Evolutionary conservation across 306 rosid species (phyloP).

Genomic region (Benincasa hispida): DNA sequence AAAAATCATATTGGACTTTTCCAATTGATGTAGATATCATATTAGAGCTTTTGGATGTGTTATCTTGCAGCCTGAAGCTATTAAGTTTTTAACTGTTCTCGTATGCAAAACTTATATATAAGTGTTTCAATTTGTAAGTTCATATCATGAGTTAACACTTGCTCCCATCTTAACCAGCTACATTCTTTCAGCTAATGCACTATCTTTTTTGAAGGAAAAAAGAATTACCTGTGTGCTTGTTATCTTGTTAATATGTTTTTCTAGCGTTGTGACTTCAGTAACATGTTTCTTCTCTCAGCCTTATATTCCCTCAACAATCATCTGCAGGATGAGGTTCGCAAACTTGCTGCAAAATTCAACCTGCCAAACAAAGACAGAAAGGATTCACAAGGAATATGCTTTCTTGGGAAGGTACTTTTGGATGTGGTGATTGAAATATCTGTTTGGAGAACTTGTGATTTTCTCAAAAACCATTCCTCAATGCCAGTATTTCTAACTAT

Average conservation of each 20-base stretch:
- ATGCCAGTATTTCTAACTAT: neutral
- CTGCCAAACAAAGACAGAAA: constrained; percentile 82
- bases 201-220: neutral
- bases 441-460: neutral
- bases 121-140: neutral
- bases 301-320: constrained; percentile 3
- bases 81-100: neutral
- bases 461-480: neutral
- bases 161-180: neutral
- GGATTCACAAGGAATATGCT: constrained; percentile 99
- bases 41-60: neutral
- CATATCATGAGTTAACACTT: neutral
- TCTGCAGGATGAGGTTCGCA: constrained; percentile 79
- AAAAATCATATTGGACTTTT: neutral
- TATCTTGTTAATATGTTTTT: neutral
- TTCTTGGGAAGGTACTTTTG: constrained; percentile 73
- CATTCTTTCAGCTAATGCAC: neutral
- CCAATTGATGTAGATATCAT: neutral
- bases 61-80: neutral
- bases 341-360: constrained; percentile 67
- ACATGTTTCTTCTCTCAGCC: neutral
- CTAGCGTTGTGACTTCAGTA: neutral
- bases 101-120: neutral
- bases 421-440: neutral
- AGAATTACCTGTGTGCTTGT: neutral